Evolutionary conservation across 768 basidiomycete genomes (phyloP).

Genomic region (Rhodosporidiobolus sp.): DNA sequence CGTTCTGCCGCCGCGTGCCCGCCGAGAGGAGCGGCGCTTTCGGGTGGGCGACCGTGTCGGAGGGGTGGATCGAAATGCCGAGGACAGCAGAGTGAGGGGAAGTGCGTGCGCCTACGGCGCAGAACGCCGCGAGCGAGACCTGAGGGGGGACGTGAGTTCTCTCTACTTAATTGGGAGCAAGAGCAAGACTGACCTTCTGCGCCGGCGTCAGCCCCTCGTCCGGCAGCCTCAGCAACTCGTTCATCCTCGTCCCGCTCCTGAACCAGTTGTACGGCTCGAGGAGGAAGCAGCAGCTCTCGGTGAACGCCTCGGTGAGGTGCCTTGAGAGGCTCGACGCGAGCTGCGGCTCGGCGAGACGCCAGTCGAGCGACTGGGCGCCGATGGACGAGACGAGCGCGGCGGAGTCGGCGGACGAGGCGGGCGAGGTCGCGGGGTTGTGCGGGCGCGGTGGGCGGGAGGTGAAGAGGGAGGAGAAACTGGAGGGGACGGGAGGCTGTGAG

Average conservation of each 20-base stretch:
- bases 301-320: conserved; percentile 13
- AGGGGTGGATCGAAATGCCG: conserved; percentile 10
- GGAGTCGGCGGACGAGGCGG: not conserved
- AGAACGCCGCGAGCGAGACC: conserved; percentile 6
- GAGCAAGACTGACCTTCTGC: no score
- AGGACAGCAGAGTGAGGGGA: conserved; percentile 21
- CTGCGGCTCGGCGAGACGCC: conserved; percentile 19
- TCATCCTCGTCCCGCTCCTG: not conserved
- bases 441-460: not conserved
- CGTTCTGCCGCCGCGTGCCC: conserved; percentile 14
- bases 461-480: no score
- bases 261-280: conserved; percentile 9
- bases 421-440: not conserved
- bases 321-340: conserved; percentile 1
- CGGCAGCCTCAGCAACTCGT: not conserved
- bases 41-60: conserved; percentile 15
- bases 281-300: conserved; percentile 14
- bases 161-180: no score
- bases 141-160: not conserved
- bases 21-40: conserved; percentile 15
- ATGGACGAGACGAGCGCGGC: not conserved
- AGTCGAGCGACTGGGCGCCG: conserved; percentile 7
- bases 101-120: conserved; percentile 11
- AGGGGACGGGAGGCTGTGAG: no score
- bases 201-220: not conserved